phyloP scores from a whole-genome alignment of 1,284 basidiomycete genomes.

The Sanghuangporus weigelae region DNA sequence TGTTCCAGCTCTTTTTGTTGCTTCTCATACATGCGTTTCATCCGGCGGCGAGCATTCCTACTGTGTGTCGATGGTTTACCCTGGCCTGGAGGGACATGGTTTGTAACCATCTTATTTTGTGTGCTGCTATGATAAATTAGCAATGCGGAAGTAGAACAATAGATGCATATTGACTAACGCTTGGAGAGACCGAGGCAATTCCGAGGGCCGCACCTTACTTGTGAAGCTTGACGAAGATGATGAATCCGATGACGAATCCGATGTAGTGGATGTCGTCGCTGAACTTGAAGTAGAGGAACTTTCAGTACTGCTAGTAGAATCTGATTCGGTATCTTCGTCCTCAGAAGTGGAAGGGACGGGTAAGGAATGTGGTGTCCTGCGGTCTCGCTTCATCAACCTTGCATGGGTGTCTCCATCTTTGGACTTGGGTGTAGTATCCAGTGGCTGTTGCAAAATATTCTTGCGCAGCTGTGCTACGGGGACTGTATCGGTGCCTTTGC shows the following conservation, averaged over 20 bases:
- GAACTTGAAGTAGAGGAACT: slow-evolving; percentile 22
- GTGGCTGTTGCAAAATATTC: too few relatives aligned
- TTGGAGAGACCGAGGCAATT: neutral
- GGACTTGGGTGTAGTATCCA: too few relatives aligned
- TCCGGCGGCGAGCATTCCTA: slow-evolving; percentile 60
- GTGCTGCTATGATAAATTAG: neutral
- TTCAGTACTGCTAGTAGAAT: neutral
- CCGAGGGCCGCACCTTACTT: neutral
- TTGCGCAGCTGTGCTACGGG: too few relatives aligned
- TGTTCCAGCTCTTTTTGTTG: slow-evolving; percentile 16
- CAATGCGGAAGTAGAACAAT: slow-evolving; percentile 15
- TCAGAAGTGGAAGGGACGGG: neutral
- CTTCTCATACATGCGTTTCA: slow-evolving; percentile 37
- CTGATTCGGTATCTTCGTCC: slow-evolving; percentile 13
- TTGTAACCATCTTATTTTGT: neutral
- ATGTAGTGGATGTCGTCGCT: slow-evolving; percentile 10
- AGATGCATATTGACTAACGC: slow-evolving; percentile 18
- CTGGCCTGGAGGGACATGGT: slow-evolving; percentile 50
- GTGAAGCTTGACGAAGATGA: slow-evolving; percentile 1
- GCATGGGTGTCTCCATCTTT: too few relatives aligned
- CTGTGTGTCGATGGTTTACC: slow-evolving; percentile 63
- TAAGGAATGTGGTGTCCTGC: neutral
- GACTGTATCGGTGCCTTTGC: too few relatives aligned
- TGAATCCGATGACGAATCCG: slow-evolving; percentile 18
- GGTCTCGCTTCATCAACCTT: neutral